phyloP scores from a whole-genome alignment of 1,139 yeast species.

The Geotrichum klebahnii region DNA sequence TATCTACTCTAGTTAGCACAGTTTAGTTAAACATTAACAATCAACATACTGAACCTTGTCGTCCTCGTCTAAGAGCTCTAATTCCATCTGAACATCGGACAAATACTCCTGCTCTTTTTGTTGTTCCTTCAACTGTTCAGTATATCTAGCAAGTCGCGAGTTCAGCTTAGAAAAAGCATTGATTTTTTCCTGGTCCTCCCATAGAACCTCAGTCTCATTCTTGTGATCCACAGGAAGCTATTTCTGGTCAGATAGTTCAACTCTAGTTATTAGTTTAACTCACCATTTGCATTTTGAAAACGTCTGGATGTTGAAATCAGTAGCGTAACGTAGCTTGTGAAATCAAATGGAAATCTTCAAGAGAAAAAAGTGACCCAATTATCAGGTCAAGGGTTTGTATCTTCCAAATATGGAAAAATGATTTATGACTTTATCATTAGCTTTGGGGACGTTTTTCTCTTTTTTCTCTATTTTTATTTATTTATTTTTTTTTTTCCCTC shows the following conservation, averaged over 20 bases:
- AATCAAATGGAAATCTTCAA: no score
- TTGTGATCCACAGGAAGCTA: conserved; percentile 30
- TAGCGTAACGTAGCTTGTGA: no score
- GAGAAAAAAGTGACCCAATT: no score
- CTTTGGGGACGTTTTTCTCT: neutral
- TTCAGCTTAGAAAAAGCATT: conserved; percentile 83
- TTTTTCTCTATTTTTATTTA: neutral
- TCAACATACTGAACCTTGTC: conserved; percentile 43
- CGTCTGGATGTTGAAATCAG: neutral
- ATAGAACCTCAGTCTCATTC: conserved; percentile 72
- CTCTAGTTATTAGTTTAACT: no score
- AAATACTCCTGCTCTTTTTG: conserved; percentile 78
- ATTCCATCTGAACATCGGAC: conserved; percentile 79
- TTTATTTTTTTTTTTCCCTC: neutral
- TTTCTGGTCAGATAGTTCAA: neutral
- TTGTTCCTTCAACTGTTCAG: conserved; percentile 48
- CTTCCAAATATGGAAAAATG: neutral
- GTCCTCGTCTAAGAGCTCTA: conserved; percentile 80
- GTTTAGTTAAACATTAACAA: neutral
- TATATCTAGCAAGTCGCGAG: conserved; percentile 57
- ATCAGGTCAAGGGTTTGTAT: conserved; percentile 7
- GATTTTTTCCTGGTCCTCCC: conserved; percentile 86
- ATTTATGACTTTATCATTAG: neutral
- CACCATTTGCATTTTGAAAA: conserved; percentile 15
- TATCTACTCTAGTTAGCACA: conserved; percentile 44